Evolutionary conservation across 352 stramenopile genomes (phyloP).

Genomic region (Phytophthora crassamura): DNA sequence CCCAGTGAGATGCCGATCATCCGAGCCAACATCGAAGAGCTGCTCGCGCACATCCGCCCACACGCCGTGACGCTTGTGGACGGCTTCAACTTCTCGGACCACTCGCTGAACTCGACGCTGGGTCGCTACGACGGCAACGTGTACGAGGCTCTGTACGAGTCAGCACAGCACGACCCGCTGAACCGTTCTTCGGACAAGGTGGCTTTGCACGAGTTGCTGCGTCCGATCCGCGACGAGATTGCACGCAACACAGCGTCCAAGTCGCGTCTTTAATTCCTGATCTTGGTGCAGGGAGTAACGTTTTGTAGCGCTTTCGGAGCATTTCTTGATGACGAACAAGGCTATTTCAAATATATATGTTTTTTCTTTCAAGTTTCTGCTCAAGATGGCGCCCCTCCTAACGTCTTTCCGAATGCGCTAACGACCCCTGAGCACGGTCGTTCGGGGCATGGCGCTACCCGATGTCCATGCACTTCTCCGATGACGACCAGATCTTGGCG

Average conservation of each 20-base stretch:
- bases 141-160: constrained; percentile 74
- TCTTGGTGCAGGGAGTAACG: not conserved
- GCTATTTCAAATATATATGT: too few relatives aligned
- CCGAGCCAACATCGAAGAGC: constrained; percentile 56
- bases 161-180: constrained; percentile 65
- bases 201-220: constrained; percentile 64
- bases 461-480: constrained; percentile 16
- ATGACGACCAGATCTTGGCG: constrained; percentile 18
- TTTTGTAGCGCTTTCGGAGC: too few relatives aligned
- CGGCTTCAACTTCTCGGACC: constrained; percentile 84
- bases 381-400: constrained; percentile 8
- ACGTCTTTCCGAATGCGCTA: constrained; percentile 2
- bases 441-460: constrained; percentile 10
- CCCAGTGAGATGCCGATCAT: constrained; percentile 53
- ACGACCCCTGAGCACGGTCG: constrained; percentile 4
- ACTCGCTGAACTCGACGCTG: constrained; percentile 74
- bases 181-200: constrained; percentile 71
- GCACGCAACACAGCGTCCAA: constrained; percentile 21
- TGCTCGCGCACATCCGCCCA: constrained; percentile 58
- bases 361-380: not conserved
- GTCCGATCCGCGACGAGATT: constrained; percentile 66
- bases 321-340: too few relatives aligned
- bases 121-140: constrained; percentile 77
- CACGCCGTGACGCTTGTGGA: constrained; percentile 82
- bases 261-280: constrained; percentile 39